phyloP scores from a whole-genome alignment of 805 yeast genomes.

The Candida michaelii region DNA sequence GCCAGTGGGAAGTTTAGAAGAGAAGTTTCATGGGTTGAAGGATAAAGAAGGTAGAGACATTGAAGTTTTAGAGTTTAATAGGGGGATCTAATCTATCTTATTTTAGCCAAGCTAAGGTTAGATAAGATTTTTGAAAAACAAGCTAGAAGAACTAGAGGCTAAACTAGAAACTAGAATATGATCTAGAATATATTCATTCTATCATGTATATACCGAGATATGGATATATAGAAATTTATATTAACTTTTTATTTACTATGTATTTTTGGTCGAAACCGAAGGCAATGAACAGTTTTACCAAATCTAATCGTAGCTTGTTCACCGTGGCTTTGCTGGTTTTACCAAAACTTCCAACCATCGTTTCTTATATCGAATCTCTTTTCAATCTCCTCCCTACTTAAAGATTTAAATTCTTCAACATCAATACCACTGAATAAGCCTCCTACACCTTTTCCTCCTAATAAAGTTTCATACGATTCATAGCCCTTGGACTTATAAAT shows the following conservation, averaged over 20 bases:
- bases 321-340: conserved; percentile 12
- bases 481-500: conserved; percentile 51
- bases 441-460: conserved; percentile 93
- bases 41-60: conserved; percentile 61
- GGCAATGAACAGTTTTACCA: too few relatives aligned
- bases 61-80: conserved; percentile 74
- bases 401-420: conserved; percentile 35
- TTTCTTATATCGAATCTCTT: conserved; percentile 42
- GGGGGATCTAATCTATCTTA: conserved; percentile 82
- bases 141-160: too few relatives aligned
- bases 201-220: conserved; percentile 7
- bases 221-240: too few relatives aligned
- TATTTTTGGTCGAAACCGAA: too few relatives aligned
- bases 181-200: too few relatives aligned
- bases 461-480: conserved; percentile 71
- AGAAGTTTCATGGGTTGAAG: conserved; percentile 57
- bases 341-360: conserved; percentile 65
- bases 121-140: too few relatives aligned
- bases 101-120: too few relatives aligned
- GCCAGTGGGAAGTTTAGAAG: conserved; percentile 60
- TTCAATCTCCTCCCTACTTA: conserved; percentile 50
- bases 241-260: too few relatives aligned
- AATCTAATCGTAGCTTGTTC: too few relatives aligned
- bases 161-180: too few relatives aligned
- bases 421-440: conserved; percentile 29